Conservation (phyloP, 495 filamentous ascomycete genomes). For the Xylaria cubensis region DNA sequence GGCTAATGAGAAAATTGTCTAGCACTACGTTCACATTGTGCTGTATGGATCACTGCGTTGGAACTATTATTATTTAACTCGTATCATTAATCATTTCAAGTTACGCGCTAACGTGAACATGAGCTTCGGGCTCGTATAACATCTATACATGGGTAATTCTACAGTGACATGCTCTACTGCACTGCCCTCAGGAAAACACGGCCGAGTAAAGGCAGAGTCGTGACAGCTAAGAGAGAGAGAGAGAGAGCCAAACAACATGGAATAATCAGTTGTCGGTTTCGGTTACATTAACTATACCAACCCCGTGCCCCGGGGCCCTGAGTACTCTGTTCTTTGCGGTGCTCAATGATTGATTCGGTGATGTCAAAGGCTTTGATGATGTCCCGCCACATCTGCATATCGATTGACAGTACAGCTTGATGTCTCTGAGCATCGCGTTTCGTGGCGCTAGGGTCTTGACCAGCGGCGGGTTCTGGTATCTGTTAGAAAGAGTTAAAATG, state of each 20-base stretch:
- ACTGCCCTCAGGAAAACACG: background rate
- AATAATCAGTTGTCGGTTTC: no score
- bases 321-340: conserved; percentile 68
- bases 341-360: conserved; percentile 79
- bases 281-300: conserved; percentile 71
- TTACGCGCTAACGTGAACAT: conserved; percentile 8
- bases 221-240: background rate
- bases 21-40: background rate
- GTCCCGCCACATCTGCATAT: conserved; percentile 81
- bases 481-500: background rate
- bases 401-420: conserved; percentile 84
- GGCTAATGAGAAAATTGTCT: background rate
- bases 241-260: background rate
- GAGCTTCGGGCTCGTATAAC: background rate
- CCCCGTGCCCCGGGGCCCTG: conserved; percentile 64
- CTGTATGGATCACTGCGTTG: background rate
- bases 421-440: conserved; percentile 65
- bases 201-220: background rate
- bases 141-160: conserved; percentile 12
- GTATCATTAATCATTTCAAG: conserved; percentile 15
- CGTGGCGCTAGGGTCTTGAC: conserved; percentile 34
- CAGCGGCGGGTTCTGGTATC: conserved; percentile 25
- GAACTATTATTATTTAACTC: background rate
- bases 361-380: conserved; percentile 77
- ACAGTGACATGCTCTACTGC: background rate